Conservation (phyloP, 78 protist species). For the Dictyostelium capitatum region DNA sequence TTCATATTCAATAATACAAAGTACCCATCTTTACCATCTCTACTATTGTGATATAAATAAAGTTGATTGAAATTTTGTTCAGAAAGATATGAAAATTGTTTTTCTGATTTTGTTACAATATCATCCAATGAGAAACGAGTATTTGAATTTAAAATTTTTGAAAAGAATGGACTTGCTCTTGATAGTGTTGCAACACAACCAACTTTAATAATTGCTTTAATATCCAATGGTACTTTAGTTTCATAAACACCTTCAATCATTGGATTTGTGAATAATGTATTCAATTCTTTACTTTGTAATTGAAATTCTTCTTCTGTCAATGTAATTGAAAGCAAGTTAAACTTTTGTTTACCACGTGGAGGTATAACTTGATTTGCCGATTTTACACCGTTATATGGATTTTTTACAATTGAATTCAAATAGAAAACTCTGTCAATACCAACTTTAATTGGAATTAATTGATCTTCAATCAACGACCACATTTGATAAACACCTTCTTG, state of each 20-base stretch:
- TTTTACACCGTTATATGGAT: constrained; percentile 38
- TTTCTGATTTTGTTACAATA: constrained; percentile 21
- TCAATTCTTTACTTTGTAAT: constrained; percentile 14
- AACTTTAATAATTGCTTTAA: constrained; percentile 83
- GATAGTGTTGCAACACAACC: constrained; percentile 75
- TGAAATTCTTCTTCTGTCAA: constrained; percentile 82
- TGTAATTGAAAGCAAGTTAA: constrained; percentile 22
- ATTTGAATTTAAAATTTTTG: background rate
- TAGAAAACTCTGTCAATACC: constrained; percentile 87
- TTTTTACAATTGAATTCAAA: constrained; percentile 75
- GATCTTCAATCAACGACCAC: constrained; percentile 77
- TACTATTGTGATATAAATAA: constrained; percentile 62
- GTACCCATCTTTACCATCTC: constrained; percentile 75
- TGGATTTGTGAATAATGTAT: constrained; percentile 65
- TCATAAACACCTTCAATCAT: constrained; percentile 95
- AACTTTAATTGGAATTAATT: constrained; percentile 64
- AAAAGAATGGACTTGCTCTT: background rate
- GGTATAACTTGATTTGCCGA: background rate
- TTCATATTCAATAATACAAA: constrained; percentile 52
- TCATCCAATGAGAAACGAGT: constrained; percentile 47
- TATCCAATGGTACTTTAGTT: constrained; percentile 81
- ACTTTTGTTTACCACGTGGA: constrained; percentile 71
- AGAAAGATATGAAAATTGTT: constrained; percentile 5
- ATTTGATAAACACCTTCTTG: constrained; percentile 49
- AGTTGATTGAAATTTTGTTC: constrained; percentile 34